Evolutionary conservation across 2,329 filamentous ascomycete genomes (phyloP), one percentile per base, ranked within the genome.

Genomic region (Thelonectria olida): DNA sequence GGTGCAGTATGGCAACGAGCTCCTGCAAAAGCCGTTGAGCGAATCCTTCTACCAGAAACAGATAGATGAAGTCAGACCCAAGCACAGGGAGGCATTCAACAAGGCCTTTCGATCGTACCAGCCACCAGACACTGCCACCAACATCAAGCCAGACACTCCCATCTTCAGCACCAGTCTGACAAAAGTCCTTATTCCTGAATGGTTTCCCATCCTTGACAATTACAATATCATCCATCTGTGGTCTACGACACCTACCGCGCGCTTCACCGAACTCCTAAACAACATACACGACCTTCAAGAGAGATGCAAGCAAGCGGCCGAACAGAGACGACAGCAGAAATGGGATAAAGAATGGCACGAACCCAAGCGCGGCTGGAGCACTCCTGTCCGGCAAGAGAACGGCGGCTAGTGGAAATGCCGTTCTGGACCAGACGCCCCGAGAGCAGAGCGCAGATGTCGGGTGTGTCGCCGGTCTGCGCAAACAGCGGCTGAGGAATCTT

Each of bases 331-430:
- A 12, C 15, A 31, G 4, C 17, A 41, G 2, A 58, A 42, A 10
- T 71, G 68, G 66, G 65, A 69, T 20, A 60, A 67, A 15, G 60
- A 71, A 31, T 71, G 67, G 68, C 66, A 71, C 28, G 53, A 62
- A 2, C 50, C 63, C 1, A 67, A 31, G 36, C 19, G 45, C 17
- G 47, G 22, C 27, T 71, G 68, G 68, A 47, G 59, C 28, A 61
- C 61, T 51, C 63, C 53, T 39, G 57, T 58, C 51, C 65, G 63
- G 51, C 58, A 63, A 48, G 52, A 41, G 61, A 67, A 57, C 63
- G 68, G 68, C 41, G 68, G 68, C 63, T 71, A 71, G 68, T 71
- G 68, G 68, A 71, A 62, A 71, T 71, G 68, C 67, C 67, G 68
- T 52, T 69, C 68, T 8, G 58, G 58, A 34, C 23, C 49, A 52